phyloP scores from a whole-genome alignment of 1,139 yeast genomes.

The Scheffersomyces stambukii region DNA sequence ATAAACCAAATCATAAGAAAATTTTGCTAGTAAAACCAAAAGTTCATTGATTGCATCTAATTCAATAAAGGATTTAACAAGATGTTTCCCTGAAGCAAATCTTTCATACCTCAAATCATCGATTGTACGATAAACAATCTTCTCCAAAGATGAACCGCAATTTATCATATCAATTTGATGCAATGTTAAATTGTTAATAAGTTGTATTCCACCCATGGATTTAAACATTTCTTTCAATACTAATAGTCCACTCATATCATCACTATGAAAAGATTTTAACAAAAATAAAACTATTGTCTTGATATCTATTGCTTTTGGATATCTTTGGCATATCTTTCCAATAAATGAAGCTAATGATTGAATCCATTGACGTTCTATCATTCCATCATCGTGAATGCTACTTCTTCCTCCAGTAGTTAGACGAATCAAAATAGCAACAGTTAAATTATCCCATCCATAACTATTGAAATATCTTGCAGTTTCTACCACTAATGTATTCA shows the following conservation, averaged over 20 bases:
- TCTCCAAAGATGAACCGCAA: constrained; percentile 58
- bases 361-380: constrained; percentile 81
- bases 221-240: constrained; percentile 66
- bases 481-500: constrained; percentile 72
- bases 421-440: constrained; percentile 69
- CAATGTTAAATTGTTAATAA: constrained; percentile 58
- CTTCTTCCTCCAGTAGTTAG: constrained; percentile 63
- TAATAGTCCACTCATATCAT: constrained; percentile 61
- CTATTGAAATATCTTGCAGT: constrained; percentile 75
- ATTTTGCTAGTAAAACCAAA: constrained; percentile 57
- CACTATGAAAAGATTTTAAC: constrained; percentile 59
- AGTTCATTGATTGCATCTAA: constrained; percentile 56
- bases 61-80: constrained; percentile 46
- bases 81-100: constrained; percentile 45
- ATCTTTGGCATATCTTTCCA: constrained; percentile 56
- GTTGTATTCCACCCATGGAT: constrained; percentile 81
- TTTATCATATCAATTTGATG: constrained; percentile 66
- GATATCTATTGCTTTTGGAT: constrained; percentile 48
- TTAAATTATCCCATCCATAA: constrained; percentile 83
- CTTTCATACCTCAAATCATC: constrained; percentile 54
- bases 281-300: constrained; percentile 56
- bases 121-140: constrained; percentile 56
- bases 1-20: constrained; percentile 40
- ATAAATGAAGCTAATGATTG: constrained; percentile 67
- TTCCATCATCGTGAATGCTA: constrained; percentile 72